These are phyloP conservation scores for Vitis hybrid DNA, from an alignment of 177 flowering plant species.

Conservation along the genomic window DNA sequence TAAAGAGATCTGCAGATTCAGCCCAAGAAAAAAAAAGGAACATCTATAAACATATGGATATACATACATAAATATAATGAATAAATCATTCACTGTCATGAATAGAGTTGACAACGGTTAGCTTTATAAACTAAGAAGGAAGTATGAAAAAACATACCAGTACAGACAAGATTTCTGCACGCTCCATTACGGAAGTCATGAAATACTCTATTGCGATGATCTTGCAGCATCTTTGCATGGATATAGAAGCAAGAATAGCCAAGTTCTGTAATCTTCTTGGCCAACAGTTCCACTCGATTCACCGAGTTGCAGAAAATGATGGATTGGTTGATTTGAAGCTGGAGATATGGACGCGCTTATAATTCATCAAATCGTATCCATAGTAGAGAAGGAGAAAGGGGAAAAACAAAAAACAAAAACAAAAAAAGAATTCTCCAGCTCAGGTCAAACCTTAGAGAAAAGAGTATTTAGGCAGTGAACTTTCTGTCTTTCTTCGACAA, in stretches of 20 bases:
- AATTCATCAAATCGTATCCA: neutral
- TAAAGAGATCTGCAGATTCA: slow-evolving; percentile 70
- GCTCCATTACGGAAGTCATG: slow-evolving; percentile 99
- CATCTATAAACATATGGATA: neutral
- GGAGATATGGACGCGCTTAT: slow-evolving; percentile 21
- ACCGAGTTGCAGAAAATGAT: slow-evolving; percentile 96
- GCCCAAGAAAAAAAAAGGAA: neutral
- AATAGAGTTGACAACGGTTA: neutral
- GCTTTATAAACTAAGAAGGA: too few relatives aligned
- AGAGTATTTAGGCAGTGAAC: slow-evolving; percentile 95
- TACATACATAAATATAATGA: neutral
- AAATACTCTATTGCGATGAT: slow-evolving; percentile 92
- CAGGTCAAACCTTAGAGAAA: slow-evolving; percentile 76
- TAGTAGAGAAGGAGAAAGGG: neutral
- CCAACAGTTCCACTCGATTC: slow-evolving; percentile 92
- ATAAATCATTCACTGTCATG: neutral
- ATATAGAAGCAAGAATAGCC: slow-evolving; percentile 97
- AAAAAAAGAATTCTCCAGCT: neutral
- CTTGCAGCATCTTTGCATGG: slow-evolving; percentile 97
- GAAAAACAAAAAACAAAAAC: neutral
- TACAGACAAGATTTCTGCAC: slow-evolving; percentile 94
- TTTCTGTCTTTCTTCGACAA: slow-evolving; percentile 96
- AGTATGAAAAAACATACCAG: slow-evolving; percentile 47
- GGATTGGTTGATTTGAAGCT: slow-evolving; percentile 98
- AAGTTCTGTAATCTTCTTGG: slow-evolving; percentile 94